Conservation (phyloP, 768 basidiomycete species). For the Trametes maxima region DNA sequence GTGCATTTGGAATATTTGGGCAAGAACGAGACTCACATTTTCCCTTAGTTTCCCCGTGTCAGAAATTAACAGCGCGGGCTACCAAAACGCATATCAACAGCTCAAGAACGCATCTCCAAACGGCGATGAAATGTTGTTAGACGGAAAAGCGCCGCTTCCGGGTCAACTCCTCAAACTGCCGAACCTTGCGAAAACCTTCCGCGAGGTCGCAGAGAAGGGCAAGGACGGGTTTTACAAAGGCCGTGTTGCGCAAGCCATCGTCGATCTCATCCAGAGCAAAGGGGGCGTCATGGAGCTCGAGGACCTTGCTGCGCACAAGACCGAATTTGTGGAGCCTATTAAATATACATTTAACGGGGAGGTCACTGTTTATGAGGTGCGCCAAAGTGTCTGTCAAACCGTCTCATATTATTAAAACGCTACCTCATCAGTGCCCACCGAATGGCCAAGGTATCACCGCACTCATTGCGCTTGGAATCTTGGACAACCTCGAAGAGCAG, state of each 20-base stretch:
- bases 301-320: conserved; percentile 86
- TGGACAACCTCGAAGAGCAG: conserved; percentile 82
- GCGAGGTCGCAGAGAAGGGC: conserved; percentile 75
- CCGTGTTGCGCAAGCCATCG: conserved; percentile 84
- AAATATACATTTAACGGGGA: conserved; percentile 85
- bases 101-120: conserved; percentile 87
- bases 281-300: conserved; percentile 94
- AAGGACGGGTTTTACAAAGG: conserved; percentile 96
- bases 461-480: conserved; percentile 87
- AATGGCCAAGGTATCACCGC: conserved; percentile 98
- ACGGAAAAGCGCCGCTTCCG: conserved; percentile 80
- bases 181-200: conserved; percentile 83
- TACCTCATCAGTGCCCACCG: conserved; percentile 70
- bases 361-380: conserved; percentile 89
- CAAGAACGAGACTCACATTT: neutral
- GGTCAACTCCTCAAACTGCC: conserved; percentile 85
- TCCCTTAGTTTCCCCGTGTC: conserved; percentile 78
- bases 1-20: conserved; percentile 14
- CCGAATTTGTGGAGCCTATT: conserved; percentile 86
- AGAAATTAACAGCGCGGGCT: conserved; percentile 64
- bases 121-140: conserved; percentile 81
- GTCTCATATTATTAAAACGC: neutral
- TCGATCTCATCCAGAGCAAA: conserved; percentile 79
- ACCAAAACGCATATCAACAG: conserved; percentile 63
- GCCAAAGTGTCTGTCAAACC: conserved; percentile 13